These are phyloP conservation scores for Fusarium robinianum DNA, from an alignment of 2,329 filamentous ascomycete genomes.

Conservation along the genomic window DNA sequence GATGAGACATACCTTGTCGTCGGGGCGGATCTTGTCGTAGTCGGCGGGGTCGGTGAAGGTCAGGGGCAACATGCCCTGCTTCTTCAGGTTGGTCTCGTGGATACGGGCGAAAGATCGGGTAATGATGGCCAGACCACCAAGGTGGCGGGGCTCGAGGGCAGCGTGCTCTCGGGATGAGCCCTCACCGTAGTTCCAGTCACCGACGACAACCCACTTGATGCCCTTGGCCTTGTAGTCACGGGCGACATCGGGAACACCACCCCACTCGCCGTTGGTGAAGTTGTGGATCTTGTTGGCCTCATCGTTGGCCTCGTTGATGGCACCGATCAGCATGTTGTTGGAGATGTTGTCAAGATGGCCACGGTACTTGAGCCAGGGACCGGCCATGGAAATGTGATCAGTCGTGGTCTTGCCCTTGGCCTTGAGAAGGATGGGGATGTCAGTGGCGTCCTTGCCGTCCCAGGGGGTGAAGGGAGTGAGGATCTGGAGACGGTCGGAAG, in stretches of 20 bases:
- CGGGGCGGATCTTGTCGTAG: conserved; percentile 94
- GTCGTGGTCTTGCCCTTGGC: conserved; percentile 98
- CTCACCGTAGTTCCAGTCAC: conserved; percentile 99
- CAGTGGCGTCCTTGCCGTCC: conserved; percentile 86
- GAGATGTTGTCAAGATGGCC: conserved; percentile 99
- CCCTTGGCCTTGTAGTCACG: conserved; percentile 99
- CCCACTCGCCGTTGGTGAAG: conserved; percentile 79
- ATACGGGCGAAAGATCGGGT: conserved; percentile 97
- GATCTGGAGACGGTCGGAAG: conserved; percentile 92
- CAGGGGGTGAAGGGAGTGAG: conserved; percentile 84
- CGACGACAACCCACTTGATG: conserved; percentile 94
- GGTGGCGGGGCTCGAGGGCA: conserved; percentile 94
- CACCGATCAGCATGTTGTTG: conserved; percentile 99
- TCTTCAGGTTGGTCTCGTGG: conserved; percentile 99
- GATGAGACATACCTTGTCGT: conserved; percentile 70
- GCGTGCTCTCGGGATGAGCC: conserved; percentile 97
- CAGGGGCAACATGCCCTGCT: conserved; percentile 99
- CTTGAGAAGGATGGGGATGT: conserved; percentile 94
- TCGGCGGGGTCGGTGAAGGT: conserved; percentile 94
- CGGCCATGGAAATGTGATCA: conserved; percentile 96
- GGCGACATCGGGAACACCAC: conserved; percentile 88
- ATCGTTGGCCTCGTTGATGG: conserved; percentile 92
- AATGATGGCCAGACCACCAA: conserved; percentile 96
- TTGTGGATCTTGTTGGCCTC: conserved; percentile 99
- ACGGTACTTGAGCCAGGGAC: conserved; percentile 98